Base-by-base conservation (phyloP, 2,329 filamentous ascomycete species). In the Trichoderma oligosporum region DNA sequence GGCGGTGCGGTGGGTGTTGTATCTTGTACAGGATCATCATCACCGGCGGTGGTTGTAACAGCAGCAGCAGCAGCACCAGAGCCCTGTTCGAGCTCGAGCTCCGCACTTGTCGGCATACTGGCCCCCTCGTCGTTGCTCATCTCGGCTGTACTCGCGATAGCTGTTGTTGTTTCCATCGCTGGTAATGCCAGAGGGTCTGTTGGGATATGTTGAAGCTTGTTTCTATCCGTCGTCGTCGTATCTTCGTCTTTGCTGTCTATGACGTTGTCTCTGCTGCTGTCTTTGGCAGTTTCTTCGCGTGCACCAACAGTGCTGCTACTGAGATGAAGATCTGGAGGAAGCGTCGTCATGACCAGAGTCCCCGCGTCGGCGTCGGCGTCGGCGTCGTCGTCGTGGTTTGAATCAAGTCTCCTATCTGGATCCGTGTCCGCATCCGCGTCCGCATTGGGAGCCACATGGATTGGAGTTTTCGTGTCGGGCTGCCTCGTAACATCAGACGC, bases 51-150 rank as follows among this genome's bases (percentile, higher is more conserved):
- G 16, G 48, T 11, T 14, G 25, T 42, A 12, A 14, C 18, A 36
- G 7, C 16, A 18, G 16, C 33, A 31, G 25, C 33, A 12, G 8
- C 18, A 36, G 7, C 16, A 18, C 18, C 33, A 31, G 36, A 42
- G 46, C 36, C 38, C 41, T 53, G 38, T 36, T 46, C 51, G 29
- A 48, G 42, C 45, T 46, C 51, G 29, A 48, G 42, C 51, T 44
- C 53, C 53, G 51, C 45, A 42, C 25, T 39, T 49, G 52, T 35
- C 35, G 29, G 52, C 38, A 39, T 55, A n/a, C 44, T 14, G 42
- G 39, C 9, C 20, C 24, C 42, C 39, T 56, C 57, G 49, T 59
- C 57, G 44, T 46, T 27, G 38, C 42, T 22, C 52, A 56, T 49
- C 41, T 41, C 33, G 55, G 55, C 29, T 20, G n/a, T n/a, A n/a